phyloP scores from a whole-genome alignment of 768 basidiomycete genomes.

The Aureoboletus auriporus region DNA sequence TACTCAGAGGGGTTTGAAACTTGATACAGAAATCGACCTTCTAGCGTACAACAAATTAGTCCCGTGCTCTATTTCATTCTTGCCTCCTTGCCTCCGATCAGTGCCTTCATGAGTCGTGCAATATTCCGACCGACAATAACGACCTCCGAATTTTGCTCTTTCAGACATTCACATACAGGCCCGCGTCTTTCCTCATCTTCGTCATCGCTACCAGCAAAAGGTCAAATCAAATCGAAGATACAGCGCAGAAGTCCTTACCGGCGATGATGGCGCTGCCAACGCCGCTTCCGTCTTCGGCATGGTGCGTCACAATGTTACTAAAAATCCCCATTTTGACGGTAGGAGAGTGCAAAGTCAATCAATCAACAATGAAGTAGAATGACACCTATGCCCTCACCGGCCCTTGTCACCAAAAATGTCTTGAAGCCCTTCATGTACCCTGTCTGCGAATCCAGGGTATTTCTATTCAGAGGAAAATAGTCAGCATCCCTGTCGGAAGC shows the following conservation, averaged over 20 bases:
- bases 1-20: no score
- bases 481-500: neutral
- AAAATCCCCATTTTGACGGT: conserved; percentile 22
- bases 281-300: conserved; percentile 62
- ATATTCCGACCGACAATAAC: neutral
- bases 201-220: conserved; percentile 71
- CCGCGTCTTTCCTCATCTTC: conserved; percentile 69
- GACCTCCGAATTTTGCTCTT: neutral
- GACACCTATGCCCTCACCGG: conserved; percentile 47
- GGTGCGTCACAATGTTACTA: conserved; percentile 37
- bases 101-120: no score
- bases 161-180: conserved; percentile 52
- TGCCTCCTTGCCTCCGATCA: no score
- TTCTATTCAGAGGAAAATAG: conserved; percentile 50
- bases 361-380: neutral
- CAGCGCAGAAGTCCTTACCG: conserved; percentile 34
- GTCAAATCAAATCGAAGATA: conserved; percentile 1
- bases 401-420: conserved; percentile 98
- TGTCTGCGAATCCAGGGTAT: conserved; percentile 94
- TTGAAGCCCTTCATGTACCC: conserved; percentile 86
- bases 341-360: no score
- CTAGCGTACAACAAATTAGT: neutral
- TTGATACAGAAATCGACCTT: neutral
- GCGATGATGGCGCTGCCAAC: conserved; percentile 98
- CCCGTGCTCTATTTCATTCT: neutral